Percentiles rank a stretch among this genome's conserved stretches.
These are phyloP conservation scores for Myxozyma monticola DNA, from an alignment of 805 yeast genomes.

Conservation along the genomic window DNA sequence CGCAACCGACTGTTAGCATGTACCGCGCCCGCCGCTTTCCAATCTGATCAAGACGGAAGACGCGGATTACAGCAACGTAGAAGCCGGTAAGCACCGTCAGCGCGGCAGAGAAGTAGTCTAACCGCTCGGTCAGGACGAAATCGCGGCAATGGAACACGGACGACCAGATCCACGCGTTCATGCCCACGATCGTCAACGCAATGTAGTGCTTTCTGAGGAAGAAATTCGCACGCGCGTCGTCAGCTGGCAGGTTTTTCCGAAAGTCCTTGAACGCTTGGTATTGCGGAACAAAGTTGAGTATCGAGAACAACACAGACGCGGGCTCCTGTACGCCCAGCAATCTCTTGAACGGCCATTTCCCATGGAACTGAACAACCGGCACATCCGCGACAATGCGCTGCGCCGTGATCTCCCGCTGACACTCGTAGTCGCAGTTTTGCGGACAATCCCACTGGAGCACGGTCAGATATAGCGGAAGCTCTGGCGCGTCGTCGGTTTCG, in stretches of 20 bases:
- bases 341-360: slow-evolving; percentile 93
- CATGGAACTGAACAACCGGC: slow-evolving; percentile 82
- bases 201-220: slow-evolving; percentile 42
- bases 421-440: slow-evolving; percentile 86
- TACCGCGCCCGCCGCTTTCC: slow-evolving; percentile 37
- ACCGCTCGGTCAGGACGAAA: slow-evolving; percentile 69
- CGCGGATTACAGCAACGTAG: slow-evolving; percentile 63
- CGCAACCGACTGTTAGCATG: slow-evolving; percentile 46
- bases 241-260: slow-evolving; percentile 12
- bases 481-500: slow-evolving; percentile 34
- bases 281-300: slow-evolving; percentile 68
- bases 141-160: slow-evolving; percentile 89
- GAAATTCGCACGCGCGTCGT: slow-evolving; percentile 27
- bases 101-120: slow-evolving; percentile 93
- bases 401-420: slow-evolving; percentile 74
- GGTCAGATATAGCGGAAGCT: slow-evolving; percentile 44
- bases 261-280: slow-evolving; percentile 39
- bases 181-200: slow-evolving; percentile 61
- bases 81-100: slow-evolving; percentile 80
- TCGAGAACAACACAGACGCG: slow-evolving; percentile 75
- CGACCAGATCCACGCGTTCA: slow-evolving; percentile 86
- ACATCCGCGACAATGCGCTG: slow-evolving; percentile 50
- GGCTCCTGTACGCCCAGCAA: slow-evolving; percentile 81
- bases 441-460: slow-evolving; percentile 71
- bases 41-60: slow-evolving; percentile 55